Conservation (phyloP, 2,329 filamentous ascomycete species). For the Fusarium secorum region DNA sequence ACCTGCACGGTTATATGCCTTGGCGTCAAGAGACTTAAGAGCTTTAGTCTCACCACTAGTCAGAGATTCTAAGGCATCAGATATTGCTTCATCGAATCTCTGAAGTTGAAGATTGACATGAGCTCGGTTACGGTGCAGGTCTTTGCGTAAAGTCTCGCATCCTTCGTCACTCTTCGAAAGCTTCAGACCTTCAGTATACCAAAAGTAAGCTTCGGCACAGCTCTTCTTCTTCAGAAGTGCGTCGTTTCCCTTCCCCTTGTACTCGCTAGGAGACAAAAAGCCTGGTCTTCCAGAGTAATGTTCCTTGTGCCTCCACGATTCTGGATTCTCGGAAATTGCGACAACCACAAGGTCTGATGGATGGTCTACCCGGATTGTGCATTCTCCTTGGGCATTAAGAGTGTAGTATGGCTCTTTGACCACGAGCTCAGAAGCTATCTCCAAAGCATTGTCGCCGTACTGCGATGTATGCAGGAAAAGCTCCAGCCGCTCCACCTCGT, state of each 20-base stretch:
- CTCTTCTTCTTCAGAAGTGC: slow-evolving; percentile 37
- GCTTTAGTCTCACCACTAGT: slow-evolving; percentile 11
- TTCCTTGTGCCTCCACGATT: slow-evolving; percentile 26
- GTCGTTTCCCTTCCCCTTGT: slow-evolving; percentile 43
- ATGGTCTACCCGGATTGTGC: slow-evolving; percentile 50
- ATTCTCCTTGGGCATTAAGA: slow-evolving; percentile 49
- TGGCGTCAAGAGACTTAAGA: slow-evolving; percentile 39
- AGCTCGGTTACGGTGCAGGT: slow-evolving; percentile 46
- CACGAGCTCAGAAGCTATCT: slow-evolving; percentile 47
- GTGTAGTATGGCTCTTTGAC: slow-evolving; percentile 62
- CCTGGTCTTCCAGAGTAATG: fast-evolving
- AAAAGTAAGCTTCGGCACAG: slow-evolving; percentile 28
- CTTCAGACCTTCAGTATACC: slow-evolving; percentile 42
- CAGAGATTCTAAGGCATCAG: slow-evolving; percentile 45
- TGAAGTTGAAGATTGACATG: slow-evolving; percentile 45
- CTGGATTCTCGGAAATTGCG: slow-evolving; percentile 11
- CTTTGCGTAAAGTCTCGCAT: slow-evolving; percentile 35
- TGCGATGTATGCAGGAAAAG: slow-evolving; percentile 47
- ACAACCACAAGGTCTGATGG: slow-evolving; percentile 43
- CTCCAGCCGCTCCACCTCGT: slow-evolving; percentile 43
- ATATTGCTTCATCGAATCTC: slow-evolving; percentile 44
- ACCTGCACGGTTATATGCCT: slow-evolving; percentile 46
- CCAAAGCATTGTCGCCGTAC: slow-evolving; percentile 45
- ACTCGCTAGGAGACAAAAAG: slow-evolving; percentile 12
- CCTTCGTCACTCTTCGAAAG: not conserved